Base-by-base conservation (phyloP, 1,284 basidiomycete species). In the Sphaerobolus stellatus region DNA sequence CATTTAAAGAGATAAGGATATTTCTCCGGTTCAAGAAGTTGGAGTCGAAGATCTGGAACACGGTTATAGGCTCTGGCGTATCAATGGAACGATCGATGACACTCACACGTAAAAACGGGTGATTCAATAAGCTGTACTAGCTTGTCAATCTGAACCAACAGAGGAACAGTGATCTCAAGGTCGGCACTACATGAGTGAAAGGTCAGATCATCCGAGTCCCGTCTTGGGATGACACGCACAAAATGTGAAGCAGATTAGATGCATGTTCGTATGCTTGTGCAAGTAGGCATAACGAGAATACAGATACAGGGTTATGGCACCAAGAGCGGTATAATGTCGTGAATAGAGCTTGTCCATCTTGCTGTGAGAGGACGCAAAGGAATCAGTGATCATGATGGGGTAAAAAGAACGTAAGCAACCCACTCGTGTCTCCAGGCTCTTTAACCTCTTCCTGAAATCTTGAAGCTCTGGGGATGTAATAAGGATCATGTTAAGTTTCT, bases 221-320 rank as follows among this genome's bases (percentile, higher is more conserved):
- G 18, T 27, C 30, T 24, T 9, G 30, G 36, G 38, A 48, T 33
- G 48, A 52, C 31, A 71, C 91, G 62, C 66, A 94, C 92, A 99
- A 98, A 60, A 98, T 98, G 56, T 91, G 88, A n/a, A 99, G 77
- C 27, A 99, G 78, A 68, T 96, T 97, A 36, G 93, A 97, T 1
- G 97, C 97, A 71, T 99, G 97, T 68, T 99, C 97, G 65, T 99
- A 99, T 4, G 96, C 95, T 71, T 99, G 97, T 0, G 96, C 94
- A 11, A 99, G 78, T 20, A 99, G 79, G 70, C 97, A 99, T 3
- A 99, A 80, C 1, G 94, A 92, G 66, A 99, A 97, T 0, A 94
- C 94, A 0, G 97, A 90, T 24, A 99, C 94, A 0, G 97, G 91
- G 66, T 98, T 98, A 67, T 99, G 97, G 69, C 94, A 98, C 96